Percentiles rank a stretch among this genome's conserved stretches.
Conservation (phyloP, 306 rosid genomes). For the Acacia confusa region DNA sequence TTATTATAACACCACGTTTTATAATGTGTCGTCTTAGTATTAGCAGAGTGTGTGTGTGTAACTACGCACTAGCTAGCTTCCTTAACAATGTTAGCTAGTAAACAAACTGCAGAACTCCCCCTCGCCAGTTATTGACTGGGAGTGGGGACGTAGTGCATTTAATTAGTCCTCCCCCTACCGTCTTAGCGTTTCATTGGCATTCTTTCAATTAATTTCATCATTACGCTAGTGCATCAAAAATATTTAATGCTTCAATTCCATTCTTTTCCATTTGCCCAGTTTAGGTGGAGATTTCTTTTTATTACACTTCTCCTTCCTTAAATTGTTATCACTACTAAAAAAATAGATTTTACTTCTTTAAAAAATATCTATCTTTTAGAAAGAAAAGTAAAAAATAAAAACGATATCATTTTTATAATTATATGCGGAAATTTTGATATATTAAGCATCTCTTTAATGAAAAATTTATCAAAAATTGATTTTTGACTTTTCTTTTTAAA, state of each 20-base stretch:
- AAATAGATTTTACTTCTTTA: too few species aligned
- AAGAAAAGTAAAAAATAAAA: too few species aligned
- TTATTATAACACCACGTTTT: too few species aligned
- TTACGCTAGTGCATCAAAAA: neutral
- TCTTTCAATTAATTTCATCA: neutral
- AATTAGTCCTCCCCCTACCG: neutral
- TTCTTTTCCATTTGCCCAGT: neutral
- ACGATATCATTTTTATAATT: too few species aligned
- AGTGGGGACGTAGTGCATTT: neutral
- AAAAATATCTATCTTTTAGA: too few species aligned
- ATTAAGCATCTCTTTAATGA: too few species aligned
- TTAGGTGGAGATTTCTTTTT: neutral
- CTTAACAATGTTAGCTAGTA: neutral
- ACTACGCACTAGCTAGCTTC: too few species aligned
- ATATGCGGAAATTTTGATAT: too few species aligned
- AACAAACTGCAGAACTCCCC: neutral
- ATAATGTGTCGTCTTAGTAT: too few species aligned
- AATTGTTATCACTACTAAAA: neutral
- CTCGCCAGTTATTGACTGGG: neutral
- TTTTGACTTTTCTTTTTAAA: too few species aligned
- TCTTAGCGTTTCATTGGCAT: neutral
- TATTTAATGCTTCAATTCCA: neutral
- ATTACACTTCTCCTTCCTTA: neutral
- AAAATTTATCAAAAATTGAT: too few species aligned
- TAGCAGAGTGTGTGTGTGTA: too few species aligned